Percentiles rank a stretch among this genome's conserved stretches.
Evolutionary conservation across 1,139 yeast species (phyloP).

Genomic region (Saccharomyces hybrid): DNA sequence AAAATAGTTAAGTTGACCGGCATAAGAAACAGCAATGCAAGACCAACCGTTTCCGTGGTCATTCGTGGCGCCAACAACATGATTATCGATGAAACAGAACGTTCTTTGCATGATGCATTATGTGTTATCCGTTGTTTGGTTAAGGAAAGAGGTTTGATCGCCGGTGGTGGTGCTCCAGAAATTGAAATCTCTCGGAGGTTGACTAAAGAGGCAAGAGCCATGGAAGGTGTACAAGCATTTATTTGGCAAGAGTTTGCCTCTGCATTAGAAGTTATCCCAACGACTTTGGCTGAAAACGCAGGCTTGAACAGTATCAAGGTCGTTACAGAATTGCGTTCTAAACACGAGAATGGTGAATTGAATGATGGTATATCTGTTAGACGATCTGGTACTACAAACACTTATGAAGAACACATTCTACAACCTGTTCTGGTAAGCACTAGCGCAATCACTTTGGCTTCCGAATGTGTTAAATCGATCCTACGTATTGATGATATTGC

Average conservation of each 20-base stretch:
- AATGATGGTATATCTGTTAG: slow-evolving; percentile 94
- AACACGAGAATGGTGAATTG: slow-evolving; percentile 84
- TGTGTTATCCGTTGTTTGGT: slow-evolving; percentile 96
- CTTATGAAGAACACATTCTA: slow-evolving; percentile 86
- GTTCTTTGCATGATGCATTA: slow-evolving; percentile 93
- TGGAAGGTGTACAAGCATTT: slow-evolving; percentile 87
- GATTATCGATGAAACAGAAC: slow-evolving; percentile 90
- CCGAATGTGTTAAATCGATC: slow-evolving; percentile 93
- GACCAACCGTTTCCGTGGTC: slow-evolving; percentile 81
- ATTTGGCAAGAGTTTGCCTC: slow-evolving; percentile 95
- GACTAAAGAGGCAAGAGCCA: slow-evolving; percentile 65
- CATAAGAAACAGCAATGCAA: slow-evolving; percentile 44
- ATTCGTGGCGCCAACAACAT: slow-evolving; percentile 92
- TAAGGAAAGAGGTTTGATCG: slow-evolving; percentile 87
- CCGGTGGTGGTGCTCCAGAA: slow-evolving; percentile 99
- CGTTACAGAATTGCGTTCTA: slow-evolving; percentile 87
- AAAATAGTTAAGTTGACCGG: slow-evolving; percentile 88
- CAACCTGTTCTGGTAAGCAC: slow-evolving; percentile 95
- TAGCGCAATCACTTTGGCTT: slow-evolving; percentile 87
- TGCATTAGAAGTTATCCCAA: slow-evolving; percentile 93
- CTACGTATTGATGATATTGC: slow-evolving; percentile 95
- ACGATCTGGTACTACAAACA: slow-evolving; percentile 87
- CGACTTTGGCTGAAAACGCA: slow-evolving; percentile 96
- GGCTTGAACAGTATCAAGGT: slow-evolving; percentile 93
- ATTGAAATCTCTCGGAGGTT: slow-evolving; percentile 82